Percentiles rank a stretch among this genome's conserved stretches.
Evolutionary conservation across 2,329 filamentous ascomycete genomes (phyloP).

Genomic region (Coniochaeta sp.): DNA sequence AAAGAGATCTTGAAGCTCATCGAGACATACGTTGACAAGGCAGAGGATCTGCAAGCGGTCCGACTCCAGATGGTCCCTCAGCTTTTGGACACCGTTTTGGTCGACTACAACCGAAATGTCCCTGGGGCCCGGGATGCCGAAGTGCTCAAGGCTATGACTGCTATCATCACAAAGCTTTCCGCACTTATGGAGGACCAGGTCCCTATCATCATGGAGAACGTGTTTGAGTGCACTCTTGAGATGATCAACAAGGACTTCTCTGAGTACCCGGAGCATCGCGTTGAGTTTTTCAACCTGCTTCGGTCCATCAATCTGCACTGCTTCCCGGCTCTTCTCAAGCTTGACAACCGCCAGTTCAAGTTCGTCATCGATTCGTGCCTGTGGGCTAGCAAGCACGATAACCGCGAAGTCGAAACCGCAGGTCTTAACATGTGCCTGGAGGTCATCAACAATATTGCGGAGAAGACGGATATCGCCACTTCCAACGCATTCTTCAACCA

Average conservation of each 20-base stretch:
- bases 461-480: conserved; percentile 76
- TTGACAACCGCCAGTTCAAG: conserved; percentile 96
- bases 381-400: conserved; percentile 99
- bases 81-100: conserved; percentile 82
- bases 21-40: conserved; percentile 96
- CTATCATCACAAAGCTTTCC: conserved; percentile 92
- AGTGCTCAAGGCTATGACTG: conserved; percentile 95
- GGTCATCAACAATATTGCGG: conserved; percentile 94
- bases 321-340: conserved; percentile 87
- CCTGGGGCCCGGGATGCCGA: conserved; percentile 93
- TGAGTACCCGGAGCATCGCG: conserved; percentile 94
- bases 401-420: conserved; percentile 92
- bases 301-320: conserved; percentile 95
- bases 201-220: conserved; percentile 93
- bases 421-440: conserved; percentile 98
- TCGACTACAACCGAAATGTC: conserved; percentile 97
- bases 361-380: conserved; percentile 99
- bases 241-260: conserved; percentile 99
- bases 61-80: conserved; percentile 93
- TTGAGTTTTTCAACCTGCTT: conserved; percentile 98
- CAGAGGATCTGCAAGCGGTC: conserved; percentile 90
- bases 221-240: conserved; percentile 95
- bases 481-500: conserved; percentile 96
- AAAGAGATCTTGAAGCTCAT: conserved; percentile 99
- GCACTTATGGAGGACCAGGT: conserved; percentile 98